Percentiles rank a stretch among this genome's conserved stretches.
Evolutionary conservation across 2,329 filamentous ascomycete species (phyloP).

Genomic region (Meredithiella fracta): DNA sequence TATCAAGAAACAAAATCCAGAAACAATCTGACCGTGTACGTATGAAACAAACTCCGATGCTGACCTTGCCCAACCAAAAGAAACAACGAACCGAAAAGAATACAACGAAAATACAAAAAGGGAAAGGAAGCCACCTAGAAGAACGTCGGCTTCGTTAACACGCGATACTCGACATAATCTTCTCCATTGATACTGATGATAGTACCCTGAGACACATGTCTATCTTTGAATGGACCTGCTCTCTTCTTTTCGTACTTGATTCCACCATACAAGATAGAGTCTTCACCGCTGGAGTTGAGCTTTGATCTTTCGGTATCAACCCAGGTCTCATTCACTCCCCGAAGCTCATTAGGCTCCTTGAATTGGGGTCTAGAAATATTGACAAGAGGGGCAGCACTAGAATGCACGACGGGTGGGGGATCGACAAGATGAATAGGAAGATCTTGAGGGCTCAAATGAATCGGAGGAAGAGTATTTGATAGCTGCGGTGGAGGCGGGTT

Average conservation of each 20-base stretch:
- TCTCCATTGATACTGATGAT: slow-evolving; percentile 50
- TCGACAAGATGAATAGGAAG: background rate
- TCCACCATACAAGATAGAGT: slow-evolving; percentile 41
- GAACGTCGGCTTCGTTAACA: slow-evolving; percentile 46
- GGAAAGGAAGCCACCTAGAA: slow-evolving; percentile 24
- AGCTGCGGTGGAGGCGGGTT: background rate
- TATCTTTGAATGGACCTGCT: slow-evolving; percentile 43
- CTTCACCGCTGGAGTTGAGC: slow-evolving; percentile 22
- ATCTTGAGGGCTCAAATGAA: background rate
- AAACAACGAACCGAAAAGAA: background rate
- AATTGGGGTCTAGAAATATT: slow-evolving; percentile 2
- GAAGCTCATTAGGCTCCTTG: background rate
- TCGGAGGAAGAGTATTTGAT: background rate
- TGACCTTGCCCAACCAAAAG: background rate
- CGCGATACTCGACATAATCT: slow-evolving; percentile 50
- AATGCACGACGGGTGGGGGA: background rate
- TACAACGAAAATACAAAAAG: background rate
- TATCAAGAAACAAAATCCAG: background rate
- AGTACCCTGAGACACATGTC: slow-evolving; percentile 44
- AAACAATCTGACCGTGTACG: too few species aligned
- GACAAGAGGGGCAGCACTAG: background rate
- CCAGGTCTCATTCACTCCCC: slow-evolving; percentile 3
- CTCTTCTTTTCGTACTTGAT: slow-evolving; percentile 47
- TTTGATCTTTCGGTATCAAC: slow-evolving; percentile 1
- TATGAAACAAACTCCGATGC: too few species aligned